Conservation (phyloP, 805 yeast genomes). For the Nakazawaea pomicola region DNA sequence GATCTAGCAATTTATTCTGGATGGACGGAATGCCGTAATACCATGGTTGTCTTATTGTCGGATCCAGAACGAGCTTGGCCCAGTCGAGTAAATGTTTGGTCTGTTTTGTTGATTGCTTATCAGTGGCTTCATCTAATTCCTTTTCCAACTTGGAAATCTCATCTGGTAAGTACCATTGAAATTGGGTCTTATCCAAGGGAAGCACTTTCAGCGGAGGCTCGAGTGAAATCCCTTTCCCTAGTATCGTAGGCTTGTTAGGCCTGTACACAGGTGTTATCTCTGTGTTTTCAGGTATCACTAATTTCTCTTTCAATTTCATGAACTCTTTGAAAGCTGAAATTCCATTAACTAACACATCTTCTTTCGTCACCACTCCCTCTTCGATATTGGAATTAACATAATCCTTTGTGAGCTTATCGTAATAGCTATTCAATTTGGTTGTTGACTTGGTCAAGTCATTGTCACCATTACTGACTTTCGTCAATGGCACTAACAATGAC, state of each 20-base stretch:
- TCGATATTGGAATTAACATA: neutral
- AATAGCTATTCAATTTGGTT: neutral
- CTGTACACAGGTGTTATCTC: neutral
- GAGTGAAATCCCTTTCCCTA: slow-evolving; percentile 1
- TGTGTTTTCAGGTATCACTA: neutral
- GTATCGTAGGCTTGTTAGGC: neutral
- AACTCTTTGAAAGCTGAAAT: slow-evolving; percentile 8
- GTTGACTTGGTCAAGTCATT: slow-evolving; percentile 8
- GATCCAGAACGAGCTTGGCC: neutral
- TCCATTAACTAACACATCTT: slow-evolving; percentile 1
- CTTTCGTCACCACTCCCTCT: neutral
- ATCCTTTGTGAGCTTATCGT: neutral
- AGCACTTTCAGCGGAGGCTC: neutral
- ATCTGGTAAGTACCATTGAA: slow-evolving; percentile 10
- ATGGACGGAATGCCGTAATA: slow-evolving; percentile 12
- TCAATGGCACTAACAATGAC: slow-evolving; percentile 7
- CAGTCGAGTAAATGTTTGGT: slow-evolving; percentile 3
- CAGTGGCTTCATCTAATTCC: neutral
- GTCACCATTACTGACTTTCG: slow-evolving; percentile 7
- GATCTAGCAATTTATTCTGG: slow-evolving; percentile 19
- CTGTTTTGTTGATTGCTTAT: neutral
- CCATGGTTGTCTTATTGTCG: slow-evolving; percentile 7
- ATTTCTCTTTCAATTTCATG: neutral
- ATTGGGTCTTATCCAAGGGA: neutral
- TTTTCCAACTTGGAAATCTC: slow-evolving; percentile 4